Conservation (phyloP, 1,284 basidiomycete genomes). For the Apiotrichum gracile region DNA sequence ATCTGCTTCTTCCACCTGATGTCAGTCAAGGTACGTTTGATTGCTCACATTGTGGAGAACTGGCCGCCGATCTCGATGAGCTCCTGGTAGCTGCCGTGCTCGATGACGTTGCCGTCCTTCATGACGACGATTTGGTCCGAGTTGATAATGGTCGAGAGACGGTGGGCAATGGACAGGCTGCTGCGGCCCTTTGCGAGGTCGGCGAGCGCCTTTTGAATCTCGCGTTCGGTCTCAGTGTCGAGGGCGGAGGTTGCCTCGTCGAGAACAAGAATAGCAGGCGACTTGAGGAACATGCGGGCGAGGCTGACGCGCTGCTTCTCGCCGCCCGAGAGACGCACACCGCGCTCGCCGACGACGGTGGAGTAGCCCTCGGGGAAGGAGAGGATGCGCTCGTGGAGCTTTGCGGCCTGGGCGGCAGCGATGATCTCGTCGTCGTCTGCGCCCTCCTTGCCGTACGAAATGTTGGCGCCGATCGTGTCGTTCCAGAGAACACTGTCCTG, state of each 20-base stretch:
- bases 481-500: conserved; percentile 98
- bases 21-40: conserved; percentile 5
- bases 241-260: conserved; percentile 97
- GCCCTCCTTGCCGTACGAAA: conserved; percentile 80
- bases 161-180: conserved; percentile 91
- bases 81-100: conserved; percentile 81
- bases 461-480: conserved; percentile 87
- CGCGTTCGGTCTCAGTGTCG: conserved; percentile 79
- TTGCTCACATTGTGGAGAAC: conserved; percentile 40
- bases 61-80: conserved; percentile 56
- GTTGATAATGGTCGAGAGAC: conserved; percentile 35
- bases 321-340: conserved; percentile 95
- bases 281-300: conserved; percentile 84
- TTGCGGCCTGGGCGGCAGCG: conserved; percentile 74
- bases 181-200: conserved; percentile 67
- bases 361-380: conserved; percentile 71
- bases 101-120: conserved; percentile 73
- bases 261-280: conserved; percentile 87
- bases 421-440: conserved; percentile 86
- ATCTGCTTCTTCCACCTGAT: conserved; percentile 46
- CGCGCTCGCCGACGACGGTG: conserved; percentile 93
- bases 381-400: conserved; percentile 74
- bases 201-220: conserved; percentile 48
- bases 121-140: conserved; percentile 84
- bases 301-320: conserved; percentile 88